phyloP scores from a whole-genome alignment of 2,329 filamentous ascomycete species.

The Diaporthe citri region DNA sequence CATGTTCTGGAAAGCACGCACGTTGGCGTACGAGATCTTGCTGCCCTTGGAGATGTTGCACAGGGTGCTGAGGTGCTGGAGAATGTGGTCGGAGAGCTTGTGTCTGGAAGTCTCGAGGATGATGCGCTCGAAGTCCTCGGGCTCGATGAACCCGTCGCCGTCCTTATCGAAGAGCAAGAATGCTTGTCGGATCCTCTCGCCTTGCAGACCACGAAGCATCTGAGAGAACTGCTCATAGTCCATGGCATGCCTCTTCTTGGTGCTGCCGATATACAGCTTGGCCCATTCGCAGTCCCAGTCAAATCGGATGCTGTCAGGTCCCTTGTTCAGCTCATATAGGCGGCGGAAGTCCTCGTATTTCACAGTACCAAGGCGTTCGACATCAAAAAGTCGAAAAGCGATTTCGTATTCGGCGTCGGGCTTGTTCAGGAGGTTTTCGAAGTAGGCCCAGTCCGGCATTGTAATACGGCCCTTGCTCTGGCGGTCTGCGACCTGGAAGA shows the following conservation, averaged over 20 bases:
- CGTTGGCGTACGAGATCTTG: slow-evolving; percentile 98
- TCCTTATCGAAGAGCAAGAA: slow-evolving; percentile 94
- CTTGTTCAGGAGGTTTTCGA: slow-evolving; percentile 93
- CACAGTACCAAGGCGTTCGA: slow-evolving; percentile 84
- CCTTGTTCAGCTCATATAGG: slow-evolving; percentile 90
- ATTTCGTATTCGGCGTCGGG: slow-evolving; percentile 99
- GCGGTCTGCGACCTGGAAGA: slow-evolving; percentile 92
- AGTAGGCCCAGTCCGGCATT: slow-evolving; percentile 89
- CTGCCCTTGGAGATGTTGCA: slow-evolving; percentile 94
- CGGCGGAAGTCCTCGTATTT: slow-evolving; percentile 90
- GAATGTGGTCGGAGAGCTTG: slow-evolving; percentile 96
- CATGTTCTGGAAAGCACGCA: slow-evolving; percentile 97
- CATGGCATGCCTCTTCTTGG: slow-evolving; percentile 88
- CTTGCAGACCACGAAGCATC: slow-evolving; percentile 96
- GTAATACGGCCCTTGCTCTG: slow-evolving; percentile 78
- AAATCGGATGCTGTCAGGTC: slow-evolving; percentile 87
- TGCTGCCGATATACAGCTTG: slow-evolving; percentile 90
- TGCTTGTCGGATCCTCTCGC: slow-evolving; percentile 94
- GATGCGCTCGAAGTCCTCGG: slow-evolving; percentile 96
- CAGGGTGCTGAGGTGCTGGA: slow-evolving; percentile 90
- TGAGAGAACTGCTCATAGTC: slow-evolving; percentile 98
- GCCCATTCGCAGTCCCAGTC: slow-evolving; percentile 99
- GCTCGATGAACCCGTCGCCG: slow-evolving; percentile 93
- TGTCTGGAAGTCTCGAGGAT: slow-evolving; percentile 92
- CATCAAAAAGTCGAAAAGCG: slow-evolving; percentile 95